phyloP scores from a whole-genome alignment of 1,139 yeast genomes.

The Pneumocystis oryctolagi region DNA sequence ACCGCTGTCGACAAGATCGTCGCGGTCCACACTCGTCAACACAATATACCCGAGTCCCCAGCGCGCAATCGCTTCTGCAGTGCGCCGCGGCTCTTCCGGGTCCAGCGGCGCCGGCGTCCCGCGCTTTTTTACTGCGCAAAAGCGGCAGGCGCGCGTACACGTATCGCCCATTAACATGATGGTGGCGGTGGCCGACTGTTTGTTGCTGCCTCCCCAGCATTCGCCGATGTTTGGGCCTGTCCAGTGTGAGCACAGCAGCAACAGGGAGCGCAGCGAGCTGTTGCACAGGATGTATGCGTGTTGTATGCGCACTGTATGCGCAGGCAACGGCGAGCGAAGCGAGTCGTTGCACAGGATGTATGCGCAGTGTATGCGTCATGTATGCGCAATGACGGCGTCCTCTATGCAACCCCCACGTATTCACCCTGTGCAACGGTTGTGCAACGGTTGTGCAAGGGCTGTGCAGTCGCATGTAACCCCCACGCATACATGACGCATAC shows the following conservation, averaged over 20 bases:
- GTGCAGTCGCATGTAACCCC: too few species aligned
- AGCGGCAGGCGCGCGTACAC: constrained; percentile 95
- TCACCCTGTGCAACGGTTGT: too few species aligned
- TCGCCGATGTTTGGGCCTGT: constrained; percentile 83
- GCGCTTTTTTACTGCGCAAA: constrained; percentile 90
- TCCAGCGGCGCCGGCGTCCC: constrained; percentile 79
- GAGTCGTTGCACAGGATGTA: too few species aligned
- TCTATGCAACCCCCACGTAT: too few species aligned
- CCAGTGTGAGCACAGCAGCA: not conserved
- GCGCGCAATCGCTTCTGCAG: constrained; percentile 91
- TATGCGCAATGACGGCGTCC: too few species aligned
- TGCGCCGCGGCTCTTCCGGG: constrained; percentile 92
- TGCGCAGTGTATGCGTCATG: too few species aligned
- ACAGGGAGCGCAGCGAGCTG: not conserved
- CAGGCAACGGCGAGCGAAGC: too few species aligned
- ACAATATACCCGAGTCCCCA: constrained; percentile 99
- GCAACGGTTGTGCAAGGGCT: too few species aligned
- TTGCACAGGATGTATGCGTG: too few species aligned
- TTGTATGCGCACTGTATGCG: too few species aligned
- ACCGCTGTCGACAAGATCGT: constrained; percentile 88
- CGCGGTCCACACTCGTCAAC: constrained; percentile 93
- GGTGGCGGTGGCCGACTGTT: constrained; percentile 95
- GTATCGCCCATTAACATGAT: constrained; percentile 98
- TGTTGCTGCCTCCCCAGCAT: constrained; percentile 95
- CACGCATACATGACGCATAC: too few species aligned